A percentile compares a stretch with the other conserved stretches of the same genome.
Evolutionary conservation across 208 protist genomes (phyloP).

Genomic region (Leishmania mexicana): DNA sequence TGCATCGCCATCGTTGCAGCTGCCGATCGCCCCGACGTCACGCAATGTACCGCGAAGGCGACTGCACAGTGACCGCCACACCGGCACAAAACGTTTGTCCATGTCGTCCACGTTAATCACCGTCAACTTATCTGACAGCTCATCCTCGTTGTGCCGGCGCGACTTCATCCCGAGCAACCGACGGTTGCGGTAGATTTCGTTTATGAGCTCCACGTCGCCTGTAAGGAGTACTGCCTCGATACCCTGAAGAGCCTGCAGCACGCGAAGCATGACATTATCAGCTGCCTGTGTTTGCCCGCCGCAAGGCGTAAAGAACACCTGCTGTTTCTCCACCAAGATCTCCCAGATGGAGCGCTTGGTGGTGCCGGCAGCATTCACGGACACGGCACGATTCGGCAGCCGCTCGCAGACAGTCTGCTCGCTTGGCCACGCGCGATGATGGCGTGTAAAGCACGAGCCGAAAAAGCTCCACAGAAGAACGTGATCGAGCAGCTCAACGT

Average conservation of each 20-base stretch:
- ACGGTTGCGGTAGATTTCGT: slow-evolving; percentile 30
- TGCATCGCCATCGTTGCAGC: slow-evolving; percentile 9
- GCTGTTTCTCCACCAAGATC: slow-evolving; percentile 8
- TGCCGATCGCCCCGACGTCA: neutral
- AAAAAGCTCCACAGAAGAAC: slow-evolving; percentile 88
- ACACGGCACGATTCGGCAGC: slow-evolving; percentile 5
- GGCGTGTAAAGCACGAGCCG: slow-evolving; percentile 85
- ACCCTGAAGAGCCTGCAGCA: slow-evolving; percentile 47
- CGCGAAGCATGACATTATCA: slow-evolving; percentile 71
- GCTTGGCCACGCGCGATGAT: slow-evolving; percentile 65
- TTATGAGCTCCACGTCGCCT: slow-evolving; percentile 56
- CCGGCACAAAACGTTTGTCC: slow-evolving; percentile 77
- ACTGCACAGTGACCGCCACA: slow-evolving; percentile 56
- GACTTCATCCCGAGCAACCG: slow-evolving; percentile 56
- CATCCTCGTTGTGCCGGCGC: slow-evolving; percentile 36
- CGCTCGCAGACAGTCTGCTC: slow-evolving; percentile 54
- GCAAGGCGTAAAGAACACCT: slow-evolving; percentile 68
- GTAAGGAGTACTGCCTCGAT: slow-evolving; percentile 56
- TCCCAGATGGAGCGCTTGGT: slow-evolving; percentile 29
- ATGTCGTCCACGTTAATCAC: slow-evolving; percentile 62
- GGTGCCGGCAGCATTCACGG: neutral
- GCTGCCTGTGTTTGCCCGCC: slow-evolving; percentile 74
- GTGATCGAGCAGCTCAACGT: slow-evolving; percentile 43
- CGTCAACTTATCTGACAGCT: slow-evolving; percentile 38
- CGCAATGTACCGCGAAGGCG: slow-evolving; percentile 26